phyloP scores from a whole-genome alignment of 208 protist species.

The Blastocrithidia nonstop region DNA sequence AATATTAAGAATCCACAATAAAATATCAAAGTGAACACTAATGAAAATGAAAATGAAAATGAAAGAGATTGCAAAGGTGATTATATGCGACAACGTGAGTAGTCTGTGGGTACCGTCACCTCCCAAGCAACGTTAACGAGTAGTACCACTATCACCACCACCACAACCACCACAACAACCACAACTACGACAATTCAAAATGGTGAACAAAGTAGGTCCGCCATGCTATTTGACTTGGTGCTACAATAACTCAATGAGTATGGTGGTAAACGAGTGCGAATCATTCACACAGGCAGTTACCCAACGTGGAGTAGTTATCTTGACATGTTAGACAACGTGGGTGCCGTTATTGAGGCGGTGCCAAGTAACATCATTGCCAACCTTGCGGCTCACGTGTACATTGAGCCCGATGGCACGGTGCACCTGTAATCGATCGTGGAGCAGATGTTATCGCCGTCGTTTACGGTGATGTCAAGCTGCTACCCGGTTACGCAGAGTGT shows the following conservation, averaged over 20 bases:
- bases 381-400: constrained; percentile 72
- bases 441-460: constrained; percentile 77
- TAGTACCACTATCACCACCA: too few relatives aligned
- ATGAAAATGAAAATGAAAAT: background rate
- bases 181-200: too few relatives aligned
- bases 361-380: constrained; percentile 26
- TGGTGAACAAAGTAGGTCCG: too few relatives aligned
- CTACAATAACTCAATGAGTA: constrained; percentile 53
- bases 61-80: background rate
- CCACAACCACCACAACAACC: too few relatives aligned
- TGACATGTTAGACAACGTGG: constrained; percentile 57
- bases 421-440: constrained; percentile 72
- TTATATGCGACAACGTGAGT: background rate
- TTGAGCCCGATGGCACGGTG: constrained; percentile 66
- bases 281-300: constrained; percentile 67
- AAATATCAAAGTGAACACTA: background rate
- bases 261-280: constrained; percentile 43
- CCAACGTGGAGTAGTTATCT: constrained; percentile 69
- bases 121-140: too few relatives aligned
- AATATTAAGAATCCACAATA: too few relatives aligned
- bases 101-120: too few relatives aligned
- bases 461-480: constrained; percentile 51
- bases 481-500: constrained; percentile 32
- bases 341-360: constrained; percentile 78
- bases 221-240: constrained; percentile 12